Evolutionary conservation across 805 yeast genomes (phyloP).

Genomic region (Saccharomycopsis synnaedendra): DNA sequence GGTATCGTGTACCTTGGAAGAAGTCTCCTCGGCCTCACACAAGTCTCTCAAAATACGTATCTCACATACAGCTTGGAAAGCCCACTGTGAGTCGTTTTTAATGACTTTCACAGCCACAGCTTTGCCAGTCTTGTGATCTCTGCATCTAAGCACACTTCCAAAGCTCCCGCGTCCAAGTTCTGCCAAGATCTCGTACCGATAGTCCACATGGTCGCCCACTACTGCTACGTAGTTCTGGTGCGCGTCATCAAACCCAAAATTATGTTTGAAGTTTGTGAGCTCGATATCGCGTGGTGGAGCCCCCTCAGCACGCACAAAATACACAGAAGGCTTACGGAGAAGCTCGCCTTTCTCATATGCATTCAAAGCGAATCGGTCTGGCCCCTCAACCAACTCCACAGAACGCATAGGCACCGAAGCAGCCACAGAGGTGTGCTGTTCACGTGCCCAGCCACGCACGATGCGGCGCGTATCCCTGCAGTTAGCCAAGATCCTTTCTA

Average conservation of each 20-base stretch:
- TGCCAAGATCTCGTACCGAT: conserved; percentile 51
- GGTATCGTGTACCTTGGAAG: conserved; percentile 20
- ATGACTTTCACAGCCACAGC: conserved; percentile 69
- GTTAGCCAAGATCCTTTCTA: too few relatives aligned
- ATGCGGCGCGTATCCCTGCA: too few relatives aligned
- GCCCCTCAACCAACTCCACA: not conserved
- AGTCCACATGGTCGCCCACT: conserved; percentile 62
- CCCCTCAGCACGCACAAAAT: conserved; percentile 5
- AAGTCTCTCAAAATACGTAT: conserved; percentile 52
- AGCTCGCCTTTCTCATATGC: conserved; percentile 12
- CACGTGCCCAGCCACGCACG: not conserved
- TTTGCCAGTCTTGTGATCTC: conserved; percentile 49
- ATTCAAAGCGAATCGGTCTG: conserved; percentile 5
- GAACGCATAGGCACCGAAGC: not conserved
- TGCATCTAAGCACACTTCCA: conserved; percentile 64
- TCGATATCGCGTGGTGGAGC: conserved; percentile 2
- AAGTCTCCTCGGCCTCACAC: conserved; percentile 15
- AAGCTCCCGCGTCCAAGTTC: conserved; percentile 71
- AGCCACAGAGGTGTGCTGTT: not conserved
- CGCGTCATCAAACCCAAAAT: conserved; percentile 65
- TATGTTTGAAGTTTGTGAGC: conserved; percentile 27
- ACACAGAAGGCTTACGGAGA: conserved; percentile 7
- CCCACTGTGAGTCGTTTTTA: conserved; percentile 61
- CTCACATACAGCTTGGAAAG: conserved; percentile 69
- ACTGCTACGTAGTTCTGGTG: conserved; percentile 48